phyloP scores from a whole-genome alignment of 129 eudicot genomes.

The Flaveria brownii region DNA sequence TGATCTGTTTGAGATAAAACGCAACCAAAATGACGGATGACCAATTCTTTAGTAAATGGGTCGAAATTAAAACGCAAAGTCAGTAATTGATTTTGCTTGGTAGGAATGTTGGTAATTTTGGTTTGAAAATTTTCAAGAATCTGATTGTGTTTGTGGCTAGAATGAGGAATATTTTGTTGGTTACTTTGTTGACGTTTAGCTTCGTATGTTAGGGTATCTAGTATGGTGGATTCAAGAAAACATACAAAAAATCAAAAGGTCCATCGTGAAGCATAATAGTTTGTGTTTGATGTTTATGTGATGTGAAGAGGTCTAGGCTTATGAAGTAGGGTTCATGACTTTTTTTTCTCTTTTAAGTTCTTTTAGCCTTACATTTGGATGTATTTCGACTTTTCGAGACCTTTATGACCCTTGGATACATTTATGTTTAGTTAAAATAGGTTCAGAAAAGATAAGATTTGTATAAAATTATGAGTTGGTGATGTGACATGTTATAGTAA shows the following conservation, averaged over 20 bases:
- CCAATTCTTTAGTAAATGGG: neutral
- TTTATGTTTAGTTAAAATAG: neutral
- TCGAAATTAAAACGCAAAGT: neutral
- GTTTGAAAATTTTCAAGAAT: neutral
- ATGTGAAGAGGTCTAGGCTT: neutral
- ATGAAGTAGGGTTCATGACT: neutral
- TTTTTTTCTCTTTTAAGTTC: neutral
- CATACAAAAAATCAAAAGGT: neutral
- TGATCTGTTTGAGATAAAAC: neutral
- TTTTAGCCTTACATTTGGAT: neutral
- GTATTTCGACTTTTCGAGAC: neutral
- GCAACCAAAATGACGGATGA: neutral
- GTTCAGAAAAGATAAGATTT: neutral
- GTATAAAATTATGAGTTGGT: neutral
- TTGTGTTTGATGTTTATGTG: neutral
- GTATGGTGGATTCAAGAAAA: neutral
- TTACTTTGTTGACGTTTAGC: constrained; percentile 1
- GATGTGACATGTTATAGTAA: constrained; percentile 1
- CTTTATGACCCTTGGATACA: neutral
- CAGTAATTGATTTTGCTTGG: neutral
- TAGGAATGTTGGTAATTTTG: neutral
- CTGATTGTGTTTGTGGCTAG: neutral
- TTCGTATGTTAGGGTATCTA: neutral
- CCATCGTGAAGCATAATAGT: neutral
- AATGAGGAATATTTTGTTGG: neutral